phyloP scores from a whole-genome alignment of 495 filamentous ascomycete species.

The Articulospora tetracladia region DNA sequence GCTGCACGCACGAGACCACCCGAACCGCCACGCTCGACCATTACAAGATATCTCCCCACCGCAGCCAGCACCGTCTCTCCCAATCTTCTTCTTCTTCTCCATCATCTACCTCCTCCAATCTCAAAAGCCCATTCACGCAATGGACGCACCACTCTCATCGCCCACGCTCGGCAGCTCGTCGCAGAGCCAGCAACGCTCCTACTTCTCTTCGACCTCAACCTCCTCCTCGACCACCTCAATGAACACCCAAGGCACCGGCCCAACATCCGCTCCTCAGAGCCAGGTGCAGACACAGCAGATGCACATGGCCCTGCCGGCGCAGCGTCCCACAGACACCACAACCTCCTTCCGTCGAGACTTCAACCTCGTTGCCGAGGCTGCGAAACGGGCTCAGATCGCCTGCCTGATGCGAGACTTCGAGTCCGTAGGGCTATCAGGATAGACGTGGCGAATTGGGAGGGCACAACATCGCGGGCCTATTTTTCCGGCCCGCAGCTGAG shows the following conservation, averaged over 20 bases:
- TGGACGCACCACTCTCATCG: slow-evolving; percentile 24
- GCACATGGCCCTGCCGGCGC: not conserved
- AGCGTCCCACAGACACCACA: slow-evolving; percentile 38
- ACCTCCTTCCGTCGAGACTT: slow-evolving; percentile 71
- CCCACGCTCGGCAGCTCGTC: slow-evolving; percentile 13
- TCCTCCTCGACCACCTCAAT: slow-evolving; percentile 3
- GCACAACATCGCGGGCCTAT: not conserved
- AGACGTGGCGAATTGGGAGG: not conserved
- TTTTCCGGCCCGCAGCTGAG: not conserved
- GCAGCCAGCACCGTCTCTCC: too few relatives aligned
- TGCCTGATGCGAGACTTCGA: slow-evolving; percentile 83
- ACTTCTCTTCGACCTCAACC: slow-evolving; percentile 10
- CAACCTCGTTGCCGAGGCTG: slow-evolving; percentile 88
- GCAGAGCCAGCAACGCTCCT: slow-evolving; percentile 16
- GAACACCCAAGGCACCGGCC: slow-evolving; percentile 3
- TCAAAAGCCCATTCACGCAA: not conserved
- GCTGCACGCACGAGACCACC: not conserved
- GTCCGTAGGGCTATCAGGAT: slow-evolving; percentile 38
- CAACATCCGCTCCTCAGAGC: slow-evolving; percentile 7
- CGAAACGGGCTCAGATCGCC: slow-evolving; percentile 87
- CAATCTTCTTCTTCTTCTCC: not conserved
- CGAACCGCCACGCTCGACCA: not conserved
- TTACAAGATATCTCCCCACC: too few relatives aligned
- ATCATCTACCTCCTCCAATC: not conserved
- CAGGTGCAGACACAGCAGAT: slow-evolving; percentile 1